Conservation (phyloP, 352 stramenopile genomes). For the Detonula confervacea region DNA sequence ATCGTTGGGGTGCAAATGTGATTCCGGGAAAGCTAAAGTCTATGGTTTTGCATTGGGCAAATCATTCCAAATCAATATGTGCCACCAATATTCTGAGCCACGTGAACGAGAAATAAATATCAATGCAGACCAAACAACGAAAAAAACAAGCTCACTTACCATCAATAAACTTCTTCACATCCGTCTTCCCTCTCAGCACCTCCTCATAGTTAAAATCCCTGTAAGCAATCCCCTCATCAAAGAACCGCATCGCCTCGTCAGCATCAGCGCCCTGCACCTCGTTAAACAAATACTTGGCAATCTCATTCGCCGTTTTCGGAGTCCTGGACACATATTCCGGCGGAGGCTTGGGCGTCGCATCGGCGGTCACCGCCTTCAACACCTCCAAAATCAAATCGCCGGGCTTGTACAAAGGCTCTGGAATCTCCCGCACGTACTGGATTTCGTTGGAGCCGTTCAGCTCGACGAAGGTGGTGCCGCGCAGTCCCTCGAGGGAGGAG, state of each 20-base stretch:
- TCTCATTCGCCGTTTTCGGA: slow-evolving; percentile 63
- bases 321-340: slow-evolving; percentile 49
- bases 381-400: slow-evolving; percentile 73
- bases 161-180: slow-evolving; percentile 75
- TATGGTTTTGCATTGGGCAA: neutral
- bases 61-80: neutral
- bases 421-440: slow-evolving; percentile 74
- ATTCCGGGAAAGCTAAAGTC: slow-evolving; percentile 78
- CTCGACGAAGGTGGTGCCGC: slow-evolving; percentile 78
- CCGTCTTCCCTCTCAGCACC: slow-evolving; percentile 43
- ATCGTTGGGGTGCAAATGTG: slow-evolving; percentile 64
- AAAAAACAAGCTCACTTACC: no score
- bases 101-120: neutral
- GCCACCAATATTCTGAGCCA: neutral
- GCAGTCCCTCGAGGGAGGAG: slow-evolving; percentile 59
- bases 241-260: slow-evolving; percentile 72
- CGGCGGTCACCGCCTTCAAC: slow-evolving; percentile 66
- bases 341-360: slow-evolving; percentile 49
- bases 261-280: slow-evolving; percentile 66
- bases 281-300: slow-evolving; percentile 77
- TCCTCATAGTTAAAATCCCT: slow-evolving; percentile 82
- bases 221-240: slow-evolving; percentile 71
- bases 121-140: no score
- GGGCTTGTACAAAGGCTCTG: slow-evolving; percentile 77
- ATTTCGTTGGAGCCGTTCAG: slow-evolving; percentile 71